These are phyloP conservation scores for Hypericum perforatum DNA, from an alignment of 345 rosid species.

Conservation along the genomic window DNA sequence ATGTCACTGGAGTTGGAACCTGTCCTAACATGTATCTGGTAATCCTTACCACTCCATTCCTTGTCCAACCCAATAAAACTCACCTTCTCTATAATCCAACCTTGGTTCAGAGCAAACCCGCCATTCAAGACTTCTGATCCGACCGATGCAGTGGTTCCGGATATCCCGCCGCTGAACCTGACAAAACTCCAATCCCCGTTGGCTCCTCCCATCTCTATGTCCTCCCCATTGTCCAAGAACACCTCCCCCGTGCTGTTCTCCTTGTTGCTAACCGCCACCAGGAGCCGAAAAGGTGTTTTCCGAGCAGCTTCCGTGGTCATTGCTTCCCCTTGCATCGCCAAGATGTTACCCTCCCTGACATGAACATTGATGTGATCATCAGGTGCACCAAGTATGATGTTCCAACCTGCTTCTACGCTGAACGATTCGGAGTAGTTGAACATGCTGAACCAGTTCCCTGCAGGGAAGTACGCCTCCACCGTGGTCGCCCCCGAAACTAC, in stretches of 20 bases:
- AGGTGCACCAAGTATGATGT: constrained; percentile 38
- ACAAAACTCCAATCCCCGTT: constrained; percentile 47
- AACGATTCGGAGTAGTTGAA: constrained; percentile 44
- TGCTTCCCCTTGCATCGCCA: constrained; percentile 67
- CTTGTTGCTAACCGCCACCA: constrained; percentile 34
- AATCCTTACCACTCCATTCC: constrained; percentile 11
- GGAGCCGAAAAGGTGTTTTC: constrained; percentile 36
- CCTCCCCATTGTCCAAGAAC: constrained; percentile 59
- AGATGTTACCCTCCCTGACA: constrained; percentile 45
- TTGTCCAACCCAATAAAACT: constrained; percentile 42
- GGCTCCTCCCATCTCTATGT: constrained; percentile 40
- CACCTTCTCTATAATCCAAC: constrained; percentile 43
- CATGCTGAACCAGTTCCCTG: constrained; percentile 63
- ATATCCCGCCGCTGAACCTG: constrained; percentile 24
- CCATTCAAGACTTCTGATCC: constrained; percentile 42
- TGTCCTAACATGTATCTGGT: constrained; percentile 9
- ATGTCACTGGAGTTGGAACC: constrained; percentile 10
- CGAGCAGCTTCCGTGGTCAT: constrained; percentile 49
- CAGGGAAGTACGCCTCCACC: constrained; percentile 49
- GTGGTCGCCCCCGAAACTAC: constrained; percentile 24
- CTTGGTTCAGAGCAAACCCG: constrained; percentile 35
- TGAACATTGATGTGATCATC: constrained; percentile 51
- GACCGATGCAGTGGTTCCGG: constrained; percentile 16
- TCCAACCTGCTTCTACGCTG: constrained; percentile 23
- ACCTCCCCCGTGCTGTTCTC: constrained; percentile 42